Evolutionary conservation across 2,329 filamentous ascomycete genomes (phyloP).

Genomic region (Aspergillus sp.): DNA sequence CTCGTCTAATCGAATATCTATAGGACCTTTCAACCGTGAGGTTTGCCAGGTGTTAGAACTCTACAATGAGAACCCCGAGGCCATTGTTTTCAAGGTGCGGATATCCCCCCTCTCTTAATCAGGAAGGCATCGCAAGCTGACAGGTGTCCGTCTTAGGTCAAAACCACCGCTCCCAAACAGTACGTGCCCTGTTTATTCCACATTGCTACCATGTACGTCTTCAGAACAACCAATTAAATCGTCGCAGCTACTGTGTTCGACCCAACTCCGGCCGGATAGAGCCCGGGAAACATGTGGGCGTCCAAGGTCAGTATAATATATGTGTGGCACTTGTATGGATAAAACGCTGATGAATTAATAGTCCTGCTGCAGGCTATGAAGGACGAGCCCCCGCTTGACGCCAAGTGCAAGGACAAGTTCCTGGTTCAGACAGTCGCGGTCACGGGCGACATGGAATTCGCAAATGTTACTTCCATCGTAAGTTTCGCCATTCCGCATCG

Average conservation of each 20-base stretch:
- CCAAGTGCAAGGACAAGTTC: constrained; percentile 95
- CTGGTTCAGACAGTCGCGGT: constrained; percentile 88
- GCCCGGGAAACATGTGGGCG: constrained; percentile 80
- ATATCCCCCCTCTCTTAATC: constrained; percentile 5
- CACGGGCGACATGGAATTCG: constrained; percentile 73
- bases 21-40: constrained; percentile 59
- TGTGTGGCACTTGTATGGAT: neutral
- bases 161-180: constrained; percentile 98
- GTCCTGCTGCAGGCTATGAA: constrained; percentile 98
- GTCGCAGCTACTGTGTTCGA: constrained; percentile 82
- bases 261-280: constrained; percentile 96
- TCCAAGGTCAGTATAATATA: constrained; percentile 60
- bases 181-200: constrained; percentile 46
- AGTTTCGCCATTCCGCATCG: constrained; percentile 25
- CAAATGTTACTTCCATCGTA: constrained; percentile 75
- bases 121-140: constrained; percentile 20
- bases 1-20: constrained; percentile 18
- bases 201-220: constrained; percentile 10
- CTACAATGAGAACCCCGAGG: constrained; percentile 50
- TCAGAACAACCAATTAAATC: constrained; percentile 11
- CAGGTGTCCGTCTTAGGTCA: constrained; percentile 58
- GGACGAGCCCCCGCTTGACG: constrained; percentile 76
- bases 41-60: constrained; percentile 56
- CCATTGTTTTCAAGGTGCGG: constrained; percentile 59
- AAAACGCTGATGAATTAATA: constrained; percentile 35